These are phyloP conservation scores for Amphirosellinia nigrospora DNA, from an alignment of 495 filamentous ascomycete genomes.

Conservation along the genomic window DNA sequence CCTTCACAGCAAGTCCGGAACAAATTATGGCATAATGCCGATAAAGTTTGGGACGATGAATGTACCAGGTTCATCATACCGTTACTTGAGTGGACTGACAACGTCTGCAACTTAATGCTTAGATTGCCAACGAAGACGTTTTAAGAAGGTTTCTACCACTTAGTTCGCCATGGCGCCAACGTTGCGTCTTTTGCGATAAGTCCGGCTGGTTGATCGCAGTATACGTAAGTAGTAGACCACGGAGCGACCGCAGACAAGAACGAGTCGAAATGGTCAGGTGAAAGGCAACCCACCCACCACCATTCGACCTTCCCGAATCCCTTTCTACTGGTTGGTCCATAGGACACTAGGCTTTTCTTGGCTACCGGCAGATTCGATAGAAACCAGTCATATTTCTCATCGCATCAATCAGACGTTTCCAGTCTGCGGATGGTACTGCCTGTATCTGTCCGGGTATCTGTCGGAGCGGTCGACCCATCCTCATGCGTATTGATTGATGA, in stretches of 20 bases:
- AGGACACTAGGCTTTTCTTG: slow-evolving; percentile 12
- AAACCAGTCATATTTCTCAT: slow-evolving; percentile 7
- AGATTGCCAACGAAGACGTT: background rate
- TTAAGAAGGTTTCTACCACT: background rate
- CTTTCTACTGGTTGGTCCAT: slow-evolving; percentile 1
- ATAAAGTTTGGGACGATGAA: background rate
- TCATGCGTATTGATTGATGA: slow-evolving; percentile 11
- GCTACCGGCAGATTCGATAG: slow-evolving; percentile 17
- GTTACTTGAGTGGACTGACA: background rate
- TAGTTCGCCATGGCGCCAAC: background rate
- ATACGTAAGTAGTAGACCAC: too few relatives aligned
- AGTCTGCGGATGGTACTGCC: background rate
- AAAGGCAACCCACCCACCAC: slow-evolving; percentile 7
- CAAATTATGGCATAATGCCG: slow-evolving; percentile 12
- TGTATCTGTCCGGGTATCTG: background rate
- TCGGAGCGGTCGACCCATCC: slow-evolving; percentile 7
- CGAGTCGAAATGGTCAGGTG: slow-evolving; percentile 17
- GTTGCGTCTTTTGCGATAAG: background rate
- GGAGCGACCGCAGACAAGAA: background rate
- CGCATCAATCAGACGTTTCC: slow-evolving; percentile 3
- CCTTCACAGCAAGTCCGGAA: slow-evolving; percentile 4
- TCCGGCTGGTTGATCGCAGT: background rate
- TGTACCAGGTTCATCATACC: background rate
- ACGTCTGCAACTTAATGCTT: background rate
- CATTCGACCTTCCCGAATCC: background rate